Percentiles rank a stretch among this genome's conserved stretches.
These are phyloP conservation scores for Hippophae rhamnoides DNA, from an alignment of 306 rosid genomes.

Conservation along the genomic window DNA sequence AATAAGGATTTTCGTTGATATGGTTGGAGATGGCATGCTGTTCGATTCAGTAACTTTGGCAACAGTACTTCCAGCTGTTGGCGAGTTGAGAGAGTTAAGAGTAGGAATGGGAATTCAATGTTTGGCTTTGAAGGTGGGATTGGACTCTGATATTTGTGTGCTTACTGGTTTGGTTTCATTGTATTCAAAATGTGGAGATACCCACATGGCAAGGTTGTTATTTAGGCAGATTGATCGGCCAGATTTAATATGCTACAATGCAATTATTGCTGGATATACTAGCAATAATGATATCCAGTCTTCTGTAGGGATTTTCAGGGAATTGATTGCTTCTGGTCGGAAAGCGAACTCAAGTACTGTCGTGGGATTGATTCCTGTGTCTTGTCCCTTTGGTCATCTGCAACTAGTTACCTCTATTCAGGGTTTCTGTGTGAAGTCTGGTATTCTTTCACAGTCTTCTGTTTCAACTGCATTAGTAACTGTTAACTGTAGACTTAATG, in stretches of 20 bases:
- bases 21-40: conserved; percentile 35
- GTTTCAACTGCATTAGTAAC: conserved; percentile 76
- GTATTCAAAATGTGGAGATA: conserved; percentile 66
- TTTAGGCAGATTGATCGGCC: conserved; percentile 46
- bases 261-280: conserved; percentile 83
- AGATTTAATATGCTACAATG: conserved; percentile 72
- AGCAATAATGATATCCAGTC: conserved; percentile 46
- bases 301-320: conserved; percentile 51
- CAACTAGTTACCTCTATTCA: conserved; percentile 52
- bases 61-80: conserved; percentile 62
- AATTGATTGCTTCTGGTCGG: conserved; percentile 47
- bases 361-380: conserved; percentile 74
- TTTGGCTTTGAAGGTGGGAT: conserved; percentile 56
- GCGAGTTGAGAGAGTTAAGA: conserved; percentile 58
- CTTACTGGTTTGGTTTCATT: conserved; percentile 74
- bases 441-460: conserved; percentile 46
- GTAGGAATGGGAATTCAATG: conserved; percentile 64
- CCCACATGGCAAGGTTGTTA: conserved; percentile 41
- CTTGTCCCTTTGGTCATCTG: conserved; percentile 67
- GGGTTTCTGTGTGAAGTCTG: conserved; percentile 53
- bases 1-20: conserved; percentile 33
- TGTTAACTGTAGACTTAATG: conserved; percentile 58
- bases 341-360: conserved; percentile 60
- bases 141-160: conserved; percentile 45
- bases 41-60: conserved; percentile 62